phyloP scores from a whole-genome alignment of 2,329 filamentous ascomycete genomes.

The Achaetomium macrosporum region DNA sequence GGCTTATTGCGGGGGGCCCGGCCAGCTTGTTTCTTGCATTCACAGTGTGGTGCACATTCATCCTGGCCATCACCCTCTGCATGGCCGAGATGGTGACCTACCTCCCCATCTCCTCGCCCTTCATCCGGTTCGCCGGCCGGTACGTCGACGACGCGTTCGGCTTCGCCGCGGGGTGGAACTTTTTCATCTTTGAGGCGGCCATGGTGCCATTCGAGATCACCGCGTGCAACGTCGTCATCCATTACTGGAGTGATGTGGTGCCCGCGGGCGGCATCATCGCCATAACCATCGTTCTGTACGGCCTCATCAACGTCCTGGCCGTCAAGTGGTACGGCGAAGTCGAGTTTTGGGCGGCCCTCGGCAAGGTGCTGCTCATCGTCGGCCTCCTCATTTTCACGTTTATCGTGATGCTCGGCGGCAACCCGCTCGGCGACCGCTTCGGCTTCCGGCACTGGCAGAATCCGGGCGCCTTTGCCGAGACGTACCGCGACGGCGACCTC shows the following conservation, averaged over 20 bases:
- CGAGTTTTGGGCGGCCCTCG: conserved; percentile 69
- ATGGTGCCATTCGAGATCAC: conserved; percentile 64
- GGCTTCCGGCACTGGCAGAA: conserved; percentile 65
- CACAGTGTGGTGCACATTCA: conserved; percentile 55
- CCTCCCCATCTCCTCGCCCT: conserved; percentile 69
- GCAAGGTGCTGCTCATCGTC: conserved; percentile 66
- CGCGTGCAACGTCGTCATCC: conserved; percentile 57
- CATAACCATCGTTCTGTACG: conserved; percentile 44
- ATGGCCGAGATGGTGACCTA: conserved; percentile 75
- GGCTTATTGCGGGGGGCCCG: conserved; percentile 54
- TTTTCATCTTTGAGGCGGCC: conserved; percentile 63
- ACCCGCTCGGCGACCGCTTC: conserved; percentile 64
- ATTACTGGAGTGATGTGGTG: conserved; percentile 54
- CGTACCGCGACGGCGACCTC: conserved; percentile 57
- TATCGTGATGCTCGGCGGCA: conserved; percentile 76
- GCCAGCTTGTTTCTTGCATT: conserved; percentile 55
- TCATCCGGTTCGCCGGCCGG: conserved; percentile 70
- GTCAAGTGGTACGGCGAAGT: conserved; percentile 71
- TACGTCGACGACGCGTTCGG: conserved; percentile 72
- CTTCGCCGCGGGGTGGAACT: conserved; percentile 68
- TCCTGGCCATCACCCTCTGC: conserved; percentile 53
- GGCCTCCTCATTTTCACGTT: conserved; percentile 73
- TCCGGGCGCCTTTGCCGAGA: conserved; percentile 64
- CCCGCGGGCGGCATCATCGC: conserved; percentile 52
- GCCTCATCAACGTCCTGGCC: conserved; percentile 62